Conservation (phyloP, 148 eudicot genomes). For the Cornus florida region DNA sequence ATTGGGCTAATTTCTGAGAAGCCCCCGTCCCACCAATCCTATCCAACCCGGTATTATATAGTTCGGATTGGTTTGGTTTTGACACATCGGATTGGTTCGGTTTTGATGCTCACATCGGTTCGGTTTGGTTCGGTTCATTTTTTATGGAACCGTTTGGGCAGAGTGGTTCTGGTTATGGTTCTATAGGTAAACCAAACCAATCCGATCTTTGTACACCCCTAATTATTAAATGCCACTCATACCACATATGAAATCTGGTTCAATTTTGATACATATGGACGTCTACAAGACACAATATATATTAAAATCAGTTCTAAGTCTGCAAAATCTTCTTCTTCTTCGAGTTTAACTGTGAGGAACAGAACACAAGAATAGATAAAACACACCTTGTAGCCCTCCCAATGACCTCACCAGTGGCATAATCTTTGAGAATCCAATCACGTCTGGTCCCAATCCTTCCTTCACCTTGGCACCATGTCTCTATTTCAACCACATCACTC, state of each 20-base stretch:
- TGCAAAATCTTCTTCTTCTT: not conserved
- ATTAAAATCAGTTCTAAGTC: not conserved
- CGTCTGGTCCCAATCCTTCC: conserved; percentile 94
- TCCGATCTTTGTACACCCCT: too few relatives aligned
- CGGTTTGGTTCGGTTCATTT: too few relatives aligned
- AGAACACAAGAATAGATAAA: conserved; percentile 4
- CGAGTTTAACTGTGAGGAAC: conserved; percentile 1
- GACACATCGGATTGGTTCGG: too few relatives aligned
- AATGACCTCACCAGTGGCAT: conserved; percentile 76
- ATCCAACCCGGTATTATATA: too few relatives aligned
- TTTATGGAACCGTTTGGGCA: too few relatives aligned
- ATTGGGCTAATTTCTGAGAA: too few relatives aligned
- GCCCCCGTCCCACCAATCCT: too few relatives aligned
- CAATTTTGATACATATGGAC: not conserved
- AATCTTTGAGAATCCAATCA: conserved; percentile 86
- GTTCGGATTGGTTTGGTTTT: too few relatives aligned
- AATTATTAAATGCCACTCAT: too few relatives aligned
- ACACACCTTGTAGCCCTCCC: conserved; percentile 91
- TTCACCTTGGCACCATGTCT: conserved; percentile 97
- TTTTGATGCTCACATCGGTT: too few relatives aligned
- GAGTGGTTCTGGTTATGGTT: too few relatives aligned
- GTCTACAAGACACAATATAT: not conserved
- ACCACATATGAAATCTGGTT: not conserved
- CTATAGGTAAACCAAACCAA: too few relatives aligned
- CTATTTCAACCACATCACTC: conserved; percentile 95